Evolutionary conservation across 768 basidiomycete genomes (phyloP).

Genomic region (Auriscalpium orientale): DNA sequence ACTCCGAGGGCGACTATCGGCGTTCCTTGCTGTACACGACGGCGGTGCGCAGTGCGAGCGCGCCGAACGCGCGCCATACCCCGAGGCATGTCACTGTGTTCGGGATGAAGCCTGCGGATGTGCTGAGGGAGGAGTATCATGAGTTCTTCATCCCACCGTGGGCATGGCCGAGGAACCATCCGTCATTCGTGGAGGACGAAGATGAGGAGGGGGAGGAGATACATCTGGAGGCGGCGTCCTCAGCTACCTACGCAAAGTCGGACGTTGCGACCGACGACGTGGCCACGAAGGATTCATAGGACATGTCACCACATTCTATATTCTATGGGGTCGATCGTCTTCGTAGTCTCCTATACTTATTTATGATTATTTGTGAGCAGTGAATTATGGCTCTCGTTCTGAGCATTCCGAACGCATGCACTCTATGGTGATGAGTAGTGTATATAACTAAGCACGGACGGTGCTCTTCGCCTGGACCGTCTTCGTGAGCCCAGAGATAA

Average conservation of each 20-base stretch:
- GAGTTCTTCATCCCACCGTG: slow-evolving; percentile 5
- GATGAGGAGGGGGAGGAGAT: slow-evolving; percentile 1
- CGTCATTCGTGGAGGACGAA: neutral
- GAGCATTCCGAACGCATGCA: too few species aligned
- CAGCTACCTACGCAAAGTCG: neutral
- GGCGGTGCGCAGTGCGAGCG: slow-evolving; percentile 40
- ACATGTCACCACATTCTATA: neutral
- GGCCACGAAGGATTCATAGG: neutral
- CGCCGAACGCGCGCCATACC: slow-evolving; percentile 39
- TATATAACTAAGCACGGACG: too few species aligned
- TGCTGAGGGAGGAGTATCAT: slow-evolving; percentile 10
- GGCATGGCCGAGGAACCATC: neutral
- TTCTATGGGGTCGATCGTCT: too few species aligned
- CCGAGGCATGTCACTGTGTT: slow-evolving; percentile 52
- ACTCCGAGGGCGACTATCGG: neutral
- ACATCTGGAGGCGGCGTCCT: neutral
- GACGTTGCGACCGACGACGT: slow-evolving; percentile 2
- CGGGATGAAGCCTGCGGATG: slow-evolving; percentile 29
- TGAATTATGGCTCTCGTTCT: neutral
- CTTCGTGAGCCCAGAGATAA: slow-evolving; percentile 24
- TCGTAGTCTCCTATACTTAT: neutral
- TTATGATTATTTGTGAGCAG: neutral
- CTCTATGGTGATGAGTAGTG: neutral
- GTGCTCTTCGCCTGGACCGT: neutral
- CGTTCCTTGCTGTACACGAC: slow-evolving; percentile 37